These are phyloP conservation scores for Capronia coronata DNA, from an alignment of 2,329 filamentous ascomycete genomes.

Conservation along the genomic window DNA sequence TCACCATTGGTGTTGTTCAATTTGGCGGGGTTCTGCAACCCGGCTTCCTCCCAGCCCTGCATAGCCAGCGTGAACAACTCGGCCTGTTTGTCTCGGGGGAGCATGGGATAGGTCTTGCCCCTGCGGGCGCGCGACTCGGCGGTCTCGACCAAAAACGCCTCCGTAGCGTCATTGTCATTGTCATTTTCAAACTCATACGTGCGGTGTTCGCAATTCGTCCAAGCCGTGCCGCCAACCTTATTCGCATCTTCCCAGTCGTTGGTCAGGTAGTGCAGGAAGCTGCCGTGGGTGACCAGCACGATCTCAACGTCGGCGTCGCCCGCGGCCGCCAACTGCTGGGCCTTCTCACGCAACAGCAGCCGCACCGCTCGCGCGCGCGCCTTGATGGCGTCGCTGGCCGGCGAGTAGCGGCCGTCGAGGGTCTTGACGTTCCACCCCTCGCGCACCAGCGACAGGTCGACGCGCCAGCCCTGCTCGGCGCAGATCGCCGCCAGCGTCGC, in stretches of 20 bases:
- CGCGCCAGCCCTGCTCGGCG: conserved; percentile 43
- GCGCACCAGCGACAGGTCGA: conserved; percentile 58
- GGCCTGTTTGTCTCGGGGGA: conserved; percentile 28
- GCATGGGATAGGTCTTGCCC: conserved; percentile 33
- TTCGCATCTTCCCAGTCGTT: conserved; percentile 64
- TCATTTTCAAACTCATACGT: conserved; percentile 56
- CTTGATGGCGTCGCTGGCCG: conserved; percentile 49
- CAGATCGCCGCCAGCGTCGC: conserved; percentile 56
- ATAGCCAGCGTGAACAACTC: conserved; percentile 36
- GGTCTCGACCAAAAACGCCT: conserved; percentile 40
- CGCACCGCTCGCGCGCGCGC: conserved; percentile 57
- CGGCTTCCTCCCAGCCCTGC: conserved; percentile 41
- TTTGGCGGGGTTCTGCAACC: conserved; percentile 32
- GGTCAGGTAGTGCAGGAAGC: conserved; percentile 76
- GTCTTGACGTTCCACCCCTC: conserved; percentile 68
- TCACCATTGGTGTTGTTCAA: not conserved
- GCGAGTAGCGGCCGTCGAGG: conserved; percentile 39
- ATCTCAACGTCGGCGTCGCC: conserved; percentile 57
- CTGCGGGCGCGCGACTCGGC: conserved; percentile 38
- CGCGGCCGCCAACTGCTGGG: conserved; percentile 51
- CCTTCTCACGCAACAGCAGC: conserved; percentile 51
- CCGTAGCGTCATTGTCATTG: conserved; percentile 38
- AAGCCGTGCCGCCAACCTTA: conserved; percentile 49
- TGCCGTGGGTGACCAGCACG: conserved; percentile 73
- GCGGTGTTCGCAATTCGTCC: conserved; percentile 67